Base-by-base conservation (phyloP, 805 yeast species). In the Saccharomycodes ludwigii region DNA sequence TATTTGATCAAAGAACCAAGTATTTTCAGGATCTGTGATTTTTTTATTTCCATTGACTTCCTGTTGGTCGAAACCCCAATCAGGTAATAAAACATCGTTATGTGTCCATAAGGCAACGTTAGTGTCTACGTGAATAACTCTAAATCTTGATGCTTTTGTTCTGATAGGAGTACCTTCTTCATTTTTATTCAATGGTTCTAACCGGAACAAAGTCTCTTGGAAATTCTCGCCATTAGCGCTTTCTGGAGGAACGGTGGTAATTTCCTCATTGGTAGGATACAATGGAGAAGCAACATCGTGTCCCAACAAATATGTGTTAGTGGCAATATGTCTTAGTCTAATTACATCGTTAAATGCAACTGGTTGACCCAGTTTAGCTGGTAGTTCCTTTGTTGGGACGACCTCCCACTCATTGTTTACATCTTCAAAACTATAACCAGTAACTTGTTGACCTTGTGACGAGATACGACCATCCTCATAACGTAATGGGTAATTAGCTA, bases 221-320 rank as follows among this genome's bases (percentile, higher is more conserved):
- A 59, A 76, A 42, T 73, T 63, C 1, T 56, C 55, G 13, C 65
- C 66, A 21, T 58, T 56, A 5, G 81, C 81, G 9, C 56, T 64
- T 32, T 81, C 94, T 19, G 61, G 64, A 28, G 65, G 52, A 11
- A 75, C 75, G 27, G 93, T 74, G 2, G 91, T 79, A 46, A 91
- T 80, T 60, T 91, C 98, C 59, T 85, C 95, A 48, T 86, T 81
- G n/a, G 95, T 81, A 35, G 96, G 79, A 48, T 59, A 78, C 40
- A 77, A 63, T 18, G 98, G 97, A 3, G 97, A 91, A 2, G 95
- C 95, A 34, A 91, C 96, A 53, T 88, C 96, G 51, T 91, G 98
- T 14, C 97, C 72, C 47, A 84, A 67, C 42, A 91, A 61, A 45
- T 61, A 78, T 8, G 94, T 80, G 32, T 83, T 70, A 2, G 97